phyloP scores from a whole-genome alignment of 2,329 filamentous ascomycete species.

The Calonectria henricotiae region DNA sequence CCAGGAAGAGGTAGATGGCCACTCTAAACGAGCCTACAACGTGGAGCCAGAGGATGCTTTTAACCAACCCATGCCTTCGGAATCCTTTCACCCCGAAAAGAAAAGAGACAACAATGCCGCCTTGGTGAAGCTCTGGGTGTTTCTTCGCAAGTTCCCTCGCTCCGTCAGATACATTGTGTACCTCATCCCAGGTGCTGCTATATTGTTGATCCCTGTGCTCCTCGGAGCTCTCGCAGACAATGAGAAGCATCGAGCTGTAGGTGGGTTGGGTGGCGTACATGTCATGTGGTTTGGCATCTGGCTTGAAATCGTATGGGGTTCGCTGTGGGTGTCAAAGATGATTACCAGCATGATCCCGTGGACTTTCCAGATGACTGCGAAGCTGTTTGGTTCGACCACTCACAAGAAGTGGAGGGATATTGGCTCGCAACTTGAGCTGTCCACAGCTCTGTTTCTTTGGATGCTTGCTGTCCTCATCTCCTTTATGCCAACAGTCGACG shows the following conservation, averaged over 20 bases:
- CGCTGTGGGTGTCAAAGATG: slow-evolving; percentile 83
- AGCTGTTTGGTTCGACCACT: slow-evolving; percentile 85
- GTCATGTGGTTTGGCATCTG: slow-evolving; percentile 96
- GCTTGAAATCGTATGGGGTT: slow-evolving; percentile 94
- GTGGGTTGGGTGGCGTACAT: slow-evolving; percentile 80
- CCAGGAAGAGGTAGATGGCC: slow-evolving; percentile 59
- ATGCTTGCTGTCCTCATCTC: slow-evolving; percentile 89
- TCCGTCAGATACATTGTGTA: slow-evolving; percentile 68
- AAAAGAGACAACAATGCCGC: slow-evolving; percentile 56
- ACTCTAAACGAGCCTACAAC: slow-evolving; percentile 54
- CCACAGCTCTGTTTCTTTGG: slow-evolving; percentile 92
- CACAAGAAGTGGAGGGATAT: slow-evolving; percentile 95
- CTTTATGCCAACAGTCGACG: slow-evolving; percentile 85
- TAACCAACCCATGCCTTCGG: slow-evolving; percentile 56
- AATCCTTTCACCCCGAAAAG: slow-evolving; percentile 50
- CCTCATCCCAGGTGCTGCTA: slow-evolving; percentile 62
- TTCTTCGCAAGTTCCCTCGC: slow-evolving; percentile 67
- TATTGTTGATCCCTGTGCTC: slow-evolving; percentile 66
- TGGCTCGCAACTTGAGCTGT: slow-evolving; percentile 87
- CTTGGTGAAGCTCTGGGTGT: slow-evolving; percentile 62
- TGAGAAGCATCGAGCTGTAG: slow-evolving; percentile 65
- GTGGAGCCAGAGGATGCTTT: slow-evolving; percentile 65
- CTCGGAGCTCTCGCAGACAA: slow-evolving; percentile 62
- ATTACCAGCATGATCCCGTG: slow-evolving; percentile 68
- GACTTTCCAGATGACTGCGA: slow-evolving; percentile 71